phyloP scores from a whole-genome alignment of 306 rosid genomes.

The Erythrophleum fordii region DNA sequence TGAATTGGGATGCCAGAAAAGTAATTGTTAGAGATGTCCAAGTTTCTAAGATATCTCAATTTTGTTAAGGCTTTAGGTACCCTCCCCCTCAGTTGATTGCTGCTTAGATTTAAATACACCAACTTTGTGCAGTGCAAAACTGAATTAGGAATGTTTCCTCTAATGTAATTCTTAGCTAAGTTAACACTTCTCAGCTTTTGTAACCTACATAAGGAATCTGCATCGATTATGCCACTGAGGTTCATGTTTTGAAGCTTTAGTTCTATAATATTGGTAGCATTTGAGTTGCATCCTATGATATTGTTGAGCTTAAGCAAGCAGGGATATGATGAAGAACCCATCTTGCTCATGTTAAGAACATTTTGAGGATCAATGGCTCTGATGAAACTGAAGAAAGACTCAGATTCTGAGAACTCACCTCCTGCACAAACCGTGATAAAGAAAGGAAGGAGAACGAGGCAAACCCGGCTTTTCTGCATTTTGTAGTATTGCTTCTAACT shows the following conservation, averaged over 20 bases:
- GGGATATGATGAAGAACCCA: slow-evolving; percentile 31
- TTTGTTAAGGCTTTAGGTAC: slow-evolving; percentile 55
- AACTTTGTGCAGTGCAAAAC: slow-evolving; percentile 56
- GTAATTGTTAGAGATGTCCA: slow-evolving; percentile 62
- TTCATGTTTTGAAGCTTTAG: slow-evolving; percentile 44
- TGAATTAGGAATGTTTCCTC: slow-evolving; percentile 47
- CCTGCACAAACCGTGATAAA: slow-evolving; percentile 13
- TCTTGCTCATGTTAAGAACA: slow-evolving; percentile 41
- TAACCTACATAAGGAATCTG: slow-evolving; percentile 44
- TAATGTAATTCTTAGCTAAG: slow-evolving; percentile 48
- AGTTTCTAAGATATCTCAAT: slow-evolving; percentile 52
- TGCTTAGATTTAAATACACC: slow-evolving; percentile 55
- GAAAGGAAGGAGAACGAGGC: slow-evolving; percentile 22
- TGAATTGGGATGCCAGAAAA: slow-evolving; percentile 25
- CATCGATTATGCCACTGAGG: slow-evolving; percentile 44
- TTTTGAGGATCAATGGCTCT: slow-evolving; percentile 43
- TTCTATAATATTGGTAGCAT: slow-evolving; percentile 37
- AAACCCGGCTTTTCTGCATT: slow-evolving; percentile 36
- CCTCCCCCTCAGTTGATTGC: slow-evolving; percentile 61
- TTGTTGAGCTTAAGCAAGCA: slow-evolving; percentile 41
- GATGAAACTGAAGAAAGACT: slow-evolving; percentile 45
- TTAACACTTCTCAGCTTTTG: slow-evolving; percentile 40
- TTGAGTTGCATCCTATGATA: slow-evolving; percentile 23
- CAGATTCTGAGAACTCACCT: slow-evolving; percentile 48
- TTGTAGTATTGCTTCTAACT: neutral